Evolutionary conservation across 140 eudicot species (phyloP).

Genomic region (Senecio squalidus): DNA sequence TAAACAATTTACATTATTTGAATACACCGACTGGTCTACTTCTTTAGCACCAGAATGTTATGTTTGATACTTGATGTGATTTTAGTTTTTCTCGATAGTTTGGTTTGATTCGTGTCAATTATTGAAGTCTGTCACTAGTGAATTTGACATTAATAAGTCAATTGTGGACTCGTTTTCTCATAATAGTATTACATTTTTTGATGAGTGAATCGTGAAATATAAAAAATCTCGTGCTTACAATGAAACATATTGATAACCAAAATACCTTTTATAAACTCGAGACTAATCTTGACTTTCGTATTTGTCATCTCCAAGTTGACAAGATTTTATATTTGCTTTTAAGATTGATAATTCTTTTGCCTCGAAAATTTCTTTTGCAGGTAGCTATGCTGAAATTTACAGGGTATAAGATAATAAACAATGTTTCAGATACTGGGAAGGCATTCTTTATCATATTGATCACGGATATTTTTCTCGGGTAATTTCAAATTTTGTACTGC

Average conservation of each 20-base stretch:
- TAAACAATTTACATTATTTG: slow-evolving; percentile 1
- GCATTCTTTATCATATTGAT: slow-evolving; percentile 78
- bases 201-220: background rate
- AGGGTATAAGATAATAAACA: slow-evolving; percentile 85
- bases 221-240: too few relatives aligned
- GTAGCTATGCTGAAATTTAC: slow-evolving; percentile 95
- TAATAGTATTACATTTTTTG: background rate
- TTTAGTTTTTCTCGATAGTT: background rate
- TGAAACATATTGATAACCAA: too few relatives aligned
- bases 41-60: too few relatives aligned
- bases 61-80: background rate
- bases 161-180: background rate
- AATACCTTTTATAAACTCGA: background rate
- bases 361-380: slow-evolving; percentile 39
- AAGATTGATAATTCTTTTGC: background rate
- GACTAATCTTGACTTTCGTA: background rate
- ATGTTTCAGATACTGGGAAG: slow-evolving; percentile 85
- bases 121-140: background rate
- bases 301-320: slow-evolving; percentile 5
- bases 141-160: background rate
- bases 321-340: background rate
- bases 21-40: background rate
- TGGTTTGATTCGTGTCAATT: background rate
- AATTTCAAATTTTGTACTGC: slow-evolving; percentile 18
- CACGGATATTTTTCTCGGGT: slow-evolving; percentile 94